Percentiles rank a stretch among this genome's conserved stretches.
Evolutionary conservation across 257 asterid genomes (phyloP).

Genomic region (Ophiorrhiza pumila): DNA sequence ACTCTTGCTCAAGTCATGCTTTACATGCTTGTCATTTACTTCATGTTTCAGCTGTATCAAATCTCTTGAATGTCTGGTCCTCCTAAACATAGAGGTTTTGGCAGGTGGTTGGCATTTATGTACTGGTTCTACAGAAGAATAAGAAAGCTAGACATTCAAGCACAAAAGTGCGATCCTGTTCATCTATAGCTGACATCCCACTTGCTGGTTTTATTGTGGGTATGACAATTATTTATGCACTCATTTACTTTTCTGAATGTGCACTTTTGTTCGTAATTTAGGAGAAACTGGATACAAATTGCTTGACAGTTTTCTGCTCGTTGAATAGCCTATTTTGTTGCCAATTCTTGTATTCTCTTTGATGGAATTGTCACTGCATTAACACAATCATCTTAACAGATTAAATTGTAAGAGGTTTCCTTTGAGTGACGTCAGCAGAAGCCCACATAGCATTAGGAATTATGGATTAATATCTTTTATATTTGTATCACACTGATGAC

Average conservation of each 20-base stretch:
- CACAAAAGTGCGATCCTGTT: constrained; percentile 28
- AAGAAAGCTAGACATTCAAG: constrained; percentile 21
- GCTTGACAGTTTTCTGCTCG: neutral
- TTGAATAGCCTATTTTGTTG: neutral
- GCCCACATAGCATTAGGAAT: neutral
- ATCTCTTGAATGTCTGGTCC: neutral
- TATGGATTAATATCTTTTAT: neutral
- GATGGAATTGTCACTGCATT: neutral
- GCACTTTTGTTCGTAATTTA: neutral
- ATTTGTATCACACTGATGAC: neutral
- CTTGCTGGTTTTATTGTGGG: constrained; percentile 82
- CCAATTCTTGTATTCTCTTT: neutral
- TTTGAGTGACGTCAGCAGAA: neutral
- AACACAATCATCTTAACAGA: neutral
- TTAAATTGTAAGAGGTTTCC: neutral
- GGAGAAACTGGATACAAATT: neutral
- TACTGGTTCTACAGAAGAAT: constrained; percentile 51
- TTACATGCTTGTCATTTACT: neutral
- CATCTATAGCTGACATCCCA: constrained; percentile 40
- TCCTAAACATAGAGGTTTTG: neutral
- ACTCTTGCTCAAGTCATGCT: constrained; percentile 1
- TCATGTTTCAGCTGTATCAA: neutral
- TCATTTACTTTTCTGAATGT: constrained; percentile 1
- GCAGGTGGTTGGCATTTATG: constrained; percentile 66
- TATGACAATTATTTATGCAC: constrained; percentile 28